These are phyloP conservation scores for Limnomonas spitsbergensis DNA, from an alignment of 139 green algal genomes.

Conservation along the genomic window DNA sequence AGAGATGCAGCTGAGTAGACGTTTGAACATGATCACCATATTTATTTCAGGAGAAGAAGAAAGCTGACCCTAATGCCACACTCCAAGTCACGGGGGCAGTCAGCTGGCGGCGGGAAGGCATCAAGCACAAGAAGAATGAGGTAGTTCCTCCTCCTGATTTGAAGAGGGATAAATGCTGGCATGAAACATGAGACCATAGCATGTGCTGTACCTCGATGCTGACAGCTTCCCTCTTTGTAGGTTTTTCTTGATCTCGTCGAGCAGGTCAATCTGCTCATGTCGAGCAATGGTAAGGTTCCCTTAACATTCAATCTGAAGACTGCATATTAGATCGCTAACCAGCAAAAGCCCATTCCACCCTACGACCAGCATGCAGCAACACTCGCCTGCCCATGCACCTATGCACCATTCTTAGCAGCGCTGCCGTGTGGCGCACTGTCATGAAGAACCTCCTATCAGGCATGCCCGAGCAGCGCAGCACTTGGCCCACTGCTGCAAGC, in stretches of 20 bases:
- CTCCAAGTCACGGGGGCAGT: slow-evolving; percentile 92
- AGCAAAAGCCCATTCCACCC: too few species aligned
- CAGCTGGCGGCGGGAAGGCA: slow-evolving; percentile 75
- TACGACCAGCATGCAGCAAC: too few species aligned
- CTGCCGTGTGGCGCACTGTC: slow-evolving; percentile 79
- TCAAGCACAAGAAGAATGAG: slow-evolving; percentile 98
- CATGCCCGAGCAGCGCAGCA: slow-evolving; percentile 94
- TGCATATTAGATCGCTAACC: too few species aligned
- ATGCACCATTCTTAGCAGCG: slow-evolving; percentile 75
- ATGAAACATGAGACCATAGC: too few species aligned
- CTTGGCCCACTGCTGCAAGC: too few species aligned
- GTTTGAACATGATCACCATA: too few species aligned
- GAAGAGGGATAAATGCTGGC: neutral
- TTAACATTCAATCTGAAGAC: too few species aligned
- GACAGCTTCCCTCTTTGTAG: neutral
- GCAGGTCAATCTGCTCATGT: slow-evolving; percentile 79
- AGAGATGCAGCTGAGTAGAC: too few species aligned
- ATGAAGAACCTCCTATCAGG: slow-evolving; percentile 92
- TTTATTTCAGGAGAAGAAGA: slow-evolving; percentile 54
- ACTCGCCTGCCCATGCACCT: too few species aligned
- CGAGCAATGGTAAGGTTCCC: slow-evolving; percentile 43
- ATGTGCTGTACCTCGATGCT: neutral
- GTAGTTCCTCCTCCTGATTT: slow-evolving; percentile 49
- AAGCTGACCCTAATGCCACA: slow-evolving; percentile 73
- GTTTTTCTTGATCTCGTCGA: slow-evolving; percentile 92